phyloP scores from a whole-genome alignment of 2,329 filamentous ascomycete genomes.

The Fusarium chlamydosporum region DNA sequence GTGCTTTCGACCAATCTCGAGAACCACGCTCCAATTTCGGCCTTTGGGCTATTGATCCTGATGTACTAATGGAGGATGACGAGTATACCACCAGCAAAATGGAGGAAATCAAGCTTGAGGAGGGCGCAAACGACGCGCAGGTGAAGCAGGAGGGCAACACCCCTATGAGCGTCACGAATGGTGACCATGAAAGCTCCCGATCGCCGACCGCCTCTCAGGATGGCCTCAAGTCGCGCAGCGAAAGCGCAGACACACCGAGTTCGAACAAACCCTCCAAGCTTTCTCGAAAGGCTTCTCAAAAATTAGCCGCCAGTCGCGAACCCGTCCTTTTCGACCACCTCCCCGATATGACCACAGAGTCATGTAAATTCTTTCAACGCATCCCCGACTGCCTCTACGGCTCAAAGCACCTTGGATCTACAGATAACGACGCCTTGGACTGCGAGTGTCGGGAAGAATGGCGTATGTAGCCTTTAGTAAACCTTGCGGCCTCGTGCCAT shows the following conservation, averaged over 20 bases:
- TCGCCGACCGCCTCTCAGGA: slow-evolving; percentile 62
- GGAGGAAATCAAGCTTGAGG: slow-evolving; percentile 63
- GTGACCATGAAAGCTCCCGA: slow-evolving; percentile 47
- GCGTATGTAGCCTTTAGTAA: slow-evolving; percentile 73
- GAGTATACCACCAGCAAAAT: slow-evolving; percentile 59
- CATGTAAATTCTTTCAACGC: slow-evolving; percentile 81
- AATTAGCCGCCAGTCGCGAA: slow-evolving; percentile 73
- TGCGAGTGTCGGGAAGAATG: slow-evolving; percentile 96
- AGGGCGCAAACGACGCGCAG: slow-evolving; percentile 56
- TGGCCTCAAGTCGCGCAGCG: slow-evolving; percentile 62
- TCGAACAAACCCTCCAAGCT: slow-evolving; percentile 75
- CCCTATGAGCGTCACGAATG: slow-evolving; percentile 57
- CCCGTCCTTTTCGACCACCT: slow-evolving; percentile 79
- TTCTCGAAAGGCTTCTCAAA: slow-evolving; percentile 78
- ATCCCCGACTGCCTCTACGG: slow-evolving; percentile 91
- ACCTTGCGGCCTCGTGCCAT: background rate
- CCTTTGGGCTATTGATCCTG: slow-evolving; percentile 38
- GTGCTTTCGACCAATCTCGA: slow-evolving; percentile 21
- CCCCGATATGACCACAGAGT: slow-evolving; percentile 82
- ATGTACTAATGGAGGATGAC: slow-evolving; percentile 60
- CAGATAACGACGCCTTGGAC: slow-evolving; percentile 90
- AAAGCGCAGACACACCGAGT: slow-evolving; percentile 64
- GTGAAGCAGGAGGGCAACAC: slow-evolving; percentile 60
- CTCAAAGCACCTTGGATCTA: slow-evolving; percentile 90
- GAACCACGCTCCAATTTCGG: slow-evolving; percentile 18